Conservation (phyloP, 2,329 filamentous ascomycete genomes). For the Arthroderma sp. region DNA sequence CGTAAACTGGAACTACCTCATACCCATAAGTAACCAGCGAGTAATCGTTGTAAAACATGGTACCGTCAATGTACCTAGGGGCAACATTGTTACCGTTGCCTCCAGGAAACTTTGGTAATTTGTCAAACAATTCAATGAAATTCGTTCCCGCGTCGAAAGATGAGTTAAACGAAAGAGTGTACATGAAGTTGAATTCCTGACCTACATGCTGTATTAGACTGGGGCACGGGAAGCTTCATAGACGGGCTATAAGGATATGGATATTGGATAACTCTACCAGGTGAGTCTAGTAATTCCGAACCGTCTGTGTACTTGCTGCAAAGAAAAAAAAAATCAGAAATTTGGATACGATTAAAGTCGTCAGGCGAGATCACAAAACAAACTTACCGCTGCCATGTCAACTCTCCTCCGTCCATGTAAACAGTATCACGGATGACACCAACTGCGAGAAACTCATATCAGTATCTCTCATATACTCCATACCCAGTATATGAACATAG, state of each 20-base stretch:
- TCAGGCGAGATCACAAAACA: conserved; percentile 4
- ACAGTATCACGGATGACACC: conserved; percentile 49
- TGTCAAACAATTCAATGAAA: conserved; percentile 40
- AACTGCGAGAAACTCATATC: conserved; percentile 32
- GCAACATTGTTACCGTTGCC: conserved; percentile 40
- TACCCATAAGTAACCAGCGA: conserved; percentile 53
- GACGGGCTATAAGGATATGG: neutral
- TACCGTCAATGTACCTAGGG: conserved; percentile 50
- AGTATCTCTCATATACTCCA: neutral
- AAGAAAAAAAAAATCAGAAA: neutral
- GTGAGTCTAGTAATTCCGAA: conserved; percentile 15
- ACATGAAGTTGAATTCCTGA: conserved; percentile 27
- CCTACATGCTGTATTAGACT: neutral
- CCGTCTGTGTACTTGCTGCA: conserved; percentile 37
- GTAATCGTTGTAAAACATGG: conserved; percentile 52
- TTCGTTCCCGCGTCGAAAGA: conserved; percentile 46
- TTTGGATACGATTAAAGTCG: neutral
- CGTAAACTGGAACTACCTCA: neutral
- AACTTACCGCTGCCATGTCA: conserved; percentile 41
- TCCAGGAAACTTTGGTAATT: conserved; percentile 39
- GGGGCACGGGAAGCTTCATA: too few relatives aligned
- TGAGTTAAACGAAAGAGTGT: conserved; percentile 47
- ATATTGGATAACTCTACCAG: conserved; percentile 34
- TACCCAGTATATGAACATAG: too few relatives aligned
- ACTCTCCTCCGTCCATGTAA: conserved; percentile 52